These are phyloP conservation scores for Rhexocercosporidium sp. DNA, from an alignment of 2,329 filamentous ascomycete genomes.

Conservation along the genomic window DNA sequence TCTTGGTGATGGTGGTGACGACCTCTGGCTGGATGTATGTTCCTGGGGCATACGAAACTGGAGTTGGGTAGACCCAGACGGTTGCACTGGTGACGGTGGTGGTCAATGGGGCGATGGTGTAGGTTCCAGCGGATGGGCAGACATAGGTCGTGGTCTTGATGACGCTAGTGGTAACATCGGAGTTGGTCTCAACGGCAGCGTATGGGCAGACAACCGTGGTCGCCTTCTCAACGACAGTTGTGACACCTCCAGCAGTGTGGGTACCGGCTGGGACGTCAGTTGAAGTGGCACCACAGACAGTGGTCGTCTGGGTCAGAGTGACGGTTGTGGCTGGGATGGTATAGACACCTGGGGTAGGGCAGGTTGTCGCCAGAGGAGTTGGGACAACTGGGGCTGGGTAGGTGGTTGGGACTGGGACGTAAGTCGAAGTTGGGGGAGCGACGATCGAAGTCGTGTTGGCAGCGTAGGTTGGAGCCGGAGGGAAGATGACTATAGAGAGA, in stretches of 20 bases:
- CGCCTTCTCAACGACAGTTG: conserved; percentile 67
- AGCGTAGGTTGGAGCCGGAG: conserved; percentile 33
- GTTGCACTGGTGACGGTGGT: conserved; percentile 61
- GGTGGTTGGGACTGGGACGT: conserved; percentile 42
- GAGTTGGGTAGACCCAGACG: conserved; percentile 67
- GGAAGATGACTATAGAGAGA: conserved; percentile 34
- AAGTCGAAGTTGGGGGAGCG: conserved; percentile 12
- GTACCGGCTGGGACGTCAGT: conserved; percentile 67
- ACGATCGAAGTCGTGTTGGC: conserved; percentile 17
- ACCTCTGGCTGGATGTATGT: conserved; percentile 74
- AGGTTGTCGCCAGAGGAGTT: conserved; percentile 55
- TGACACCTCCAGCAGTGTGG: conserved; percentile 74
- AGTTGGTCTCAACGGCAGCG: conserved; percentile 65
- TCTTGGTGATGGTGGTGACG: conserved; percentile 72
- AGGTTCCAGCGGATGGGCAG: conserved; percentile 75
- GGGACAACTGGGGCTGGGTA: conserved; percentile 45
- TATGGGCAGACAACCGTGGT: conserved; percentile 75
- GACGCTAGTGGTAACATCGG: conserved; percentile 67
- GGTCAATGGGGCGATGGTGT: conserved; percentile 74
- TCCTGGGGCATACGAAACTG: conserved; percentile 68
- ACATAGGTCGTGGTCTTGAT: conserved; percentile 73
- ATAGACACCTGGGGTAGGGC: conserved; percentile 73
- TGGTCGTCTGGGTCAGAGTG: conserved; percentile 69
- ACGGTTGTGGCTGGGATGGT: conserved; percentile 77
- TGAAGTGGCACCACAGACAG: conserved; percentile 66